Conservation (phyloP, 148 eudicot genomes). For the Diospyros kaki region DNA sequence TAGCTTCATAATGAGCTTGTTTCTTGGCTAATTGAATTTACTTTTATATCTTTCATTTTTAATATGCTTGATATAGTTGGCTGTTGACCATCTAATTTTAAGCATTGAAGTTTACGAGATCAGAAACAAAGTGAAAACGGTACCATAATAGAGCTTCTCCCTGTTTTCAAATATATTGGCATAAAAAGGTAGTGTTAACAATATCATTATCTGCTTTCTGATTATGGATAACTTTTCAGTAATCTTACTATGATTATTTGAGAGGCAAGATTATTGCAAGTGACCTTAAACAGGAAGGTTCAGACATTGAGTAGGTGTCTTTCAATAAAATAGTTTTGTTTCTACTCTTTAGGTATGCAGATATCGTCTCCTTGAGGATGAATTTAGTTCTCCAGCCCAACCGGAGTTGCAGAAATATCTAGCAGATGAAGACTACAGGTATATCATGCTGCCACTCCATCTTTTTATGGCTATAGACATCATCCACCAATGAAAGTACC, state of each 20-base stretch:
- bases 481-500: not conserved
- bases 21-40: not conserved
- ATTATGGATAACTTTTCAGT: not conserved
- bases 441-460: not conserved
- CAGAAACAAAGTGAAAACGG: not conserved
- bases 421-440: constrained; percentile 90
- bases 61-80: not conserved
- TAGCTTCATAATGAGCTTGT: not conserved
- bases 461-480: not conserved
- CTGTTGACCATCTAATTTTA: not conserved
- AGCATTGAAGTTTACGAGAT: not conserved
- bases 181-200: not conserved
- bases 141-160: not conserved
- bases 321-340: not conserved
- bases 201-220: not conserved
- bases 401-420: constrained; percentile 79
- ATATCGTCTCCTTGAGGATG: constrained; percentile 76
- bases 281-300: not conserved
- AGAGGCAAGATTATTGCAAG: not conserved
- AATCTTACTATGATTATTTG: not conserved
- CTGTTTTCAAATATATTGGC: not conserved
- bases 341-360: constrained; percentile 68
- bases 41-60: not conserved
- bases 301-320: not conserved
- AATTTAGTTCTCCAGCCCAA: constrained; percentile 66